phyloP scores from a whole-genome alignment of 164 flowering plant species.

The Nelumbo lutea region DNA sequence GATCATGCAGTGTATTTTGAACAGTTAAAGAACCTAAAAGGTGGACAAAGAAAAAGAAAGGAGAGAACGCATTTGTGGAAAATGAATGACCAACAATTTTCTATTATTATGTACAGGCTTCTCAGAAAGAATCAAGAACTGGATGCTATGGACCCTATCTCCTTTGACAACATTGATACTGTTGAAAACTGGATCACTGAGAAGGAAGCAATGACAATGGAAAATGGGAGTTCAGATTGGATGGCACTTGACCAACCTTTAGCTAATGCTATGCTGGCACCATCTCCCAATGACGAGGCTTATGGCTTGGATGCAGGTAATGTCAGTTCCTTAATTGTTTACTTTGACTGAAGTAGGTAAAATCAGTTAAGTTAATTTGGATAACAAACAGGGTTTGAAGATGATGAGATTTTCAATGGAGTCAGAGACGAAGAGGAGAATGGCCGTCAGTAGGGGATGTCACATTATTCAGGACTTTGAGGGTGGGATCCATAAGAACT shows the following conservation, averaged over 20 bases:
- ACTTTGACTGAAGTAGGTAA: background rate
- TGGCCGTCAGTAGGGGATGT: background rate
- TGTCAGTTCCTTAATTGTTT: background rate
- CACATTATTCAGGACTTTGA: background rate
- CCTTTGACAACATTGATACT: slow-evolving; percentile 30
- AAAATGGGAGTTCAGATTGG: slow-evolving; percentile 45
- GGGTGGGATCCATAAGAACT: no score
- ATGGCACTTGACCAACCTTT: slow-evolving; percentile 42
- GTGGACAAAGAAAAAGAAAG: background rate
- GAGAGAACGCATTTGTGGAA: background rate
- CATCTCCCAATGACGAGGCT: slow-evolving; percentile 33
- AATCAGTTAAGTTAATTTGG: background rate
- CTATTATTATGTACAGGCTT: slow-evolving; percentile 22
- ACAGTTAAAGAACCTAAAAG: no score
- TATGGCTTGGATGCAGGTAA: slow-evolving; percentile 51
- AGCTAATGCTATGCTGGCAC: slow-evolving; percentile 25
- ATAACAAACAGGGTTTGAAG: slow-evolving; percentile 51
- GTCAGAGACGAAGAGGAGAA: slow-evolving; percentile 18
- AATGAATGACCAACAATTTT: no score
- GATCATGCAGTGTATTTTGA: no score
- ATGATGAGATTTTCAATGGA: slow-evolving; percentile 42
- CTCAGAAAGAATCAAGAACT: slow-evolving; percentile 26
- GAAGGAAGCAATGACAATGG: slow-evolving; percentile 34
- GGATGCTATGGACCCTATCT: slow-evolving; percentile 44
- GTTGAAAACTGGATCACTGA: slow-evolving; percentile 61